Evolutionary conservation across 208 protist genomes (phyloP).

Genomic region (Leishmania arabica): DNA sequence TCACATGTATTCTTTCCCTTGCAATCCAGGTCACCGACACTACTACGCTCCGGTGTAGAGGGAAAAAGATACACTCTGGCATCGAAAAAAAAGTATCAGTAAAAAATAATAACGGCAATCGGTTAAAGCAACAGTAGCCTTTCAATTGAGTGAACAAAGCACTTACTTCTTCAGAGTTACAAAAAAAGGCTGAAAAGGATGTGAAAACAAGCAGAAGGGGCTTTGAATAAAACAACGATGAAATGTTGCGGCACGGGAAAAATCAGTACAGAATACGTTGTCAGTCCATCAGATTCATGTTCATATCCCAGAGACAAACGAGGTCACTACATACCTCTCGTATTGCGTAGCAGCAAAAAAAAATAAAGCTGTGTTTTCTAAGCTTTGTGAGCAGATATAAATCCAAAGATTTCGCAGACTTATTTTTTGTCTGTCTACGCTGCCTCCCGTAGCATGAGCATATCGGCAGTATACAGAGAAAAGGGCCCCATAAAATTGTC

Average conservation of each 20-base stretch:
- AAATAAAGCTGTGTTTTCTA: background rate
- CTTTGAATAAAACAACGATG: background rate
- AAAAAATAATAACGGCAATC: background rate
- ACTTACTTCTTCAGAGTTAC: background rate
- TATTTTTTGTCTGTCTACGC: background rate
- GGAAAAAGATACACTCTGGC: background rate
- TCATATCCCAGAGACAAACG: background rate
- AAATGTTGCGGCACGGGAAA: background rate
- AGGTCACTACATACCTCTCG: too few species aligned
- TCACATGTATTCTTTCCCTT: background rate
- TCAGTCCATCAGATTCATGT: background rate
- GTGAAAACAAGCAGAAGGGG: background rate
- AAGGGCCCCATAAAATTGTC: background rate
- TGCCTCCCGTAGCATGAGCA: background rate
- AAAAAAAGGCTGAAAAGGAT: background rate
- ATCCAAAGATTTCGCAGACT: background rate
- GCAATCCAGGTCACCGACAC: too few species aligned
- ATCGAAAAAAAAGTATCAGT: background rate
- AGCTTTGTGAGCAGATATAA: background rate
- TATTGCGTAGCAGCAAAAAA: background rate
- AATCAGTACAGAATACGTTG: background rate
- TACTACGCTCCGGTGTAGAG: too few species aligned
- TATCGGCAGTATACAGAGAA: background rate
- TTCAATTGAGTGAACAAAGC: background rate
- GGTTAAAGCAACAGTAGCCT: background rate